Evolutionary conservation across 2,329 filamentous ascomycete species (phyloP).

Genomic region (Niveomyces coronatus): DNA sequence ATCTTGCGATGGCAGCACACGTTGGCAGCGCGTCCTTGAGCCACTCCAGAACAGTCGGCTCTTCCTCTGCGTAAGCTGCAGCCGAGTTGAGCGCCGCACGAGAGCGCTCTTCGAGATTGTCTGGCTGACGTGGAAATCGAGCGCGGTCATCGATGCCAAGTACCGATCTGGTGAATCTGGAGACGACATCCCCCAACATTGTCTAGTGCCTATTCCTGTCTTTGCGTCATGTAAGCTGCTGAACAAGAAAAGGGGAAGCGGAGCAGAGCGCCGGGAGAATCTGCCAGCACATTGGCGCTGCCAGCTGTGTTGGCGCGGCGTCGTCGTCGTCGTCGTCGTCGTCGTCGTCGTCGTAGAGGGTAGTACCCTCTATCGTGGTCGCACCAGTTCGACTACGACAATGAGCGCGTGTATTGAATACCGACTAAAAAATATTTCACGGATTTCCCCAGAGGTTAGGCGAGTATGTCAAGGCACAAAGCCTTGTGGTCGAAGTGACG

Average conservation of each 20-base stretch:
- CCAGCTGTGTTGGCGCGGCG: too few species aligned
- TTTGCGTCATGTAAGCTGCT: not conserved
- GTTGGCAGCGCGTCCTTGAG: slow-evolving; percentile 44
- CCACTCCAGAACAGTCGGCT: slow-evolving; percentile 56
- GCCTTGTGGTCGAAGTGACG: too few species aligned
- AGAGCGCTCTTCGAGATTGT: slow-evolving; percentile 17
- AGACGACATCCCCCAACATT: slow-evolving; percentile 1
- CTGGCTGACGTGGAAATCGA: slow-evolving; percentile 17
- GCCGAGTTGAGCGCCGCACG: slow-evolving; percentile 17
- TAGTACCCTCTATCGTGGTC: too few species aligned
- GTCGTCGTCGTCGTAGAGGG: too few species aligned
- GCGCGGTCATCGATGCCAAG: slow-evolving; percentile 23
- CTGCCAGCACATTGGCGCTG: too few species aligned
- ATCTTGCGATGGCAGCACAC: slow-evolving; percentile 33
- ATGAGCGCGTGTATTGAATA: too few species aligned
- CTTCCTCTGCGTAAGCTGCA: slow-evolving; percentile 45
- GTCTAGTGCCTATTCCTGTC: not conserved
- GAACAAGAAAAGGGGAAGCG: not conserved
- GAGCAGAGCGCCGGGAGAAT: not conserved
- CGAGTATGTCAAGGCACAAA: too few species aligned
- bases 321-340: too few species aligned
- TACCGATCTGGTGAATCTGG: slow-evolving; percentile 16
- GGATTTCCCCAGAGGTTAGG: too few species aligned
- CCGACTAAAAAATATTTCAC: too few species aligned
- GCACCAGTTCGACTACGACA: too few species aligned